Evolutionary conservation across 2,329 filamentous ascomycete genomes (phyloP).

Genomic region (Talaromyces piceae): DNA sequence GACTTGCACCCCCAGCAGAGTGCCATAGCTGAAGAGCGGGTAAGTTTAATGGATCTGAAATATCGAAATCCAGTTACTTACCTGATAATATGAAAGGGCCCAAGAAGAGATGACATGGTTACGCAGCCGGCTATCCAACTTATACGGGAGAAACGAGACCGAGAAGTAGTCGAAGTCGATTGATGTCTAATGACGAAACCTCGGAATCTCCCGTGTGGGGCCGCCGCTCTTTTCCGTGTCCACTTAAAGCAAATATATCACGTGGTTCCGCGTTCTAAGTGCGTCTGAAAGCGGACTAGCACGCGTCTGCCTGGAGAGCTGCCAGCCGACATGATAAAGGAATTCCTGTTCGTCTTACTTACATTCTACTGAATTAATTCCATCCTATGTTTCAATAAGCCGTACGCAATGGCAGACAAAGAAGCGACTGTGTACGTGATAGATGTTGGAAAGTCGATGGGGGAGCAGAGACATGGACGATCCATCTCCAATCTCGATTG

Average conservation of each 20-base stretch:
- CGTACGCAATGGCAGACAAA: constrained; percentile 70
- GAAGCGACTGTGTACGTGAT: constrained; percentile 89
- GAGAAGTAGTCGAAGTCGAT: background rate
- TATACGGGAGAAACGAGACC: background rate
- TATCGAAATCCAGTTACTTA: constrained; percentile 11
- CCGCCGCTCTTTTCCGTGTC: background rate
- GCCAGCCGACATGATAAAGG: background rate
- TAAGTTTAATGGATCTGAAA: background rate
- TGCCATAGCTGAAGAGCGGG: constrained; percentile 61
- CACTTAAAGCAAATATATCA: constrained; percentile 25
- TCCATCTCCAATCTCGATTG: constrained; percentile 77
- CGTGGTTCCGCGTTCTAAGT: constrained; percentile 29
- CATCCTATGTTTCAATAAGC: background rate
- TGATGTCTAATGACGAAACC: constrained; percentile 1
- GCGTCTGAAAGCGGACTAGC: constrained; percentile 29
- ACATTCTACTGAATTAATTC: background rate
- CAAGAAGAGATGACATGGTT: constrained; percentile 6
- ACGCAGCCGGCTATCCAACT: constrained; percentile 4
- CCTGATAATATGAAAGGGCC: constrained; percentile 17
- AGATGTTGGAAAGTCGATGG: constrained; percentile 84
- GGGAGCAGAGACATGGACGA: constrained; percentile 61
- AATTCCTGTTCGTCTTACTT: background rate
- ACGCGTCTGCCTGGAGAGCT: constrained; percentile 35
- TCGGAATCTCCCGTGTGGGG: background rate
- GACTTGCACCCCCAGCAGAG: constrained; percentile 75